Percentiles rank a stretch among this genome's conserved stretches.
Conservation (phyloP, 1,139 yeast genomes). For the Entelexis paramagnoliae region DNA sequence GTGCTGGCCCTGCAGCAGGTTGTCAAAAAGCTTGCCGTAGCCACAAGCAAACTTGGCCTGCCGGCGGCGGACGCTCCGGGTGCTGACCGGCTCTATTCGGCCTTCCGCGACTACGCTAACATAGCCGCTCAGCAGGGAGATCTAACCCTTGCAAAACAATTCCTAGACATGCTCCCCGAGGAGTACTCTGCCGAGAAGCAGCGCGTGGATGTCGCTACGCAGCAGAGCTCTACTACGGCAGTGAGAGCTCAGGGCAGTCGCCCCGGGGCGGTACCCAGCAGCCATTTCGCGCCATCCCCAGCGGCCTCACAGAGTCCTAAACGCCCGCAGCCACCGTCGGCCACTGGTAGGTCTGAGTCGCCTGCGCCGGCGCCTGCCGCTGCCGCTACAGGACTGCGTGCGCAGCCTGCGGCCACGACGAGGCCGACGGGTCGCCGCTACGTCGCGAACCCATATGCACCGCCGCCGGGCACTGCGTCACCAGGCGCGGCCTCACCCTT, state of each 20-base stretch:
- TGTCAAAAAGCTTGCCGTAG: constrained; percentile 62
- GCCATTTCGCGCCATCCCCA: background rate
- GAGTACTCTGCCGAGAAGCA: constrained; percentile 58
- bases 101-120: constrained; percentile 67
- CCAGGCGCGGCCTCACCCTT: constrained; percentile 3
- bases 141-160: constrained; percentile 65
- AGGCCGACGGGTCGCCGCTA: constrained; percentile 4
- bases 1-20: constrained; percentile 70
- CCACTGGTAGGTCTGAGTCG: background rate
- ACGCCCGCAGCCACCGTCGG: background rate
- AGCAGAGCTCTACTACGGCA: constrained; percentile 10
- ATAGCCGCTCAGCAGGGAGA: constrained; percentile 75
- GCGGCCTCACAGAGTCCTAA: background rate
- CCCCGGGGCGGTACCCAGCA: background rate
- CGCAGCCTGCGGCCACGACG: background rate
- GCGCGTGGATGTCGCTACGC: constrained; percentile 55
- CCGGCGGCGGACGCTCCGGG: constrained; percentile 33
- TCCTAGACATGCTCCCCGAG: constrained; percentile 63
- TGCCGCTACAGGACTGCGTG: background rate
- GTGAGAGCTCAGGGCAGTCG: background rate
- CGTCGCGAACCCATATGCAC: constrained; percentile 12
- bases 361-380: background rate
- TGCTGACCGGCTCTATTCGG: constrained; percentile 43
- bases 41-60: constrained; percentile 39
- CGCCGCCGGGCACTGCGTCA: constrained; percentile 6